Evolutionary conservation across 2,329 filamentous ascomycete species (phyloP).

Genomic region (Verticillium longisporum): DNA sequence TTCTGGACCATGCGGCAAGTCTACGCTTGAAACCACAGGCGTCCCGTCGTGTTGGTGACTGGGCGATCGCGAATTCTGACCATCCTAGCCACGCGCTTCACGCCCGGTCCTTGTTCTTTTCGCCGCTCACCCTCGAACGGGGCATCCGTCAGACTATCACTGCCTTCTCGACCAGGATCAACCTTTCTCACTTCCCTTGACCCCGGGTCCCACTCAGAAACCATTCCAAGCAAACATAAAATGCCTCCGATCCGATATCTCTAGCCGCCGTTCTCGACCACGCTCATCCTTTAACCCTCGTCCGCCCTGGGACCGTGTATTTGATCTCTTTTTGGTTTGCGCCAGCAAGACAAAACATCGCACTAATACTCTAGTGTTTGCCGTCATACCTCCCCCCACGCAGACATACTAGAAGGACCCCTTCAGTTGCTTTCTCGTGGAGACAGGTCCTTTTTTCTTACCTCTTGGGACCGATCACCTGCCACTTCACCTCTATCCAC

Average conservation of each 20-base stretch:
- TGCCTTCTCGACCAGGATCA: conserved; percentile 9
- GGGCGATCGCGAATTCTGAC: conserved; percentile 12
- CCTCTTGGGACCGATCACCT: conserved; percentile 14
- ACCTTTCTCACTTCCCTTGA: conserved; percentile 7
- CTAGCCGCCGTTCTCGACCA: conserved; percentile 8
- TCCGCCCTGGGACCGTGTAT: conserved; percentile 8
- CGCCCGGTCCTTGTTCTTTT: conserved; percentile 10
- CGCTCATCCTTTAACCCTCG: conserved; percentile 10
- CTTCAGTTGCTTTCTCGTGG: conserved; percentile 11
- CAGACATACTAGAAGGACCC: conserved; percentile 8
- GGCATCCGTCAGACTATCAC: conserved; percentile 8
- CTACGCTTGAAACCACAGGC: conserved; percentile 11
- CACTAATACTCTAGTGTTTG: conserved; percentile 12
- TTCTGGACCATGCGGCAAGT: conserved; percentile 9
- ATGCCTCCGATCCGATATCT: conserved; percentile 14
- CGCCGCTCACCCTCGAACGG: conserved; percentile 2
- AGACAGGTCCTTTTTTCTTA: conserved; percentile 8
- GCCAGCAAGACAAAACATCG: conserved; percentile 11
- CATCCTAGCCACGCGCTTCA: conserved; percentile 7
- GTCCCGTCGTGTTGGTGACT: conserved; percentile 7
- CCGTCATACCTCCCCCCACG: conserved; percentile 3
- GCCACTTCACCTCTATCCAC: conserved; percentile 8
- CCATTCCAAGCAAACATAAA: conserved; percentile 11
- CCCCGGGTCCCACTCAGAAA: neutral
- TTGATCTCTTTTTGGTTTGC: conserved; percentile 13